Percentiles rank a stretch among this genome's conserved stretches.
phyloP scores from a whole-genome alignment of 2,329 filamentous ascomycete genomes.

The Coniosporium tulheliwenetii region DNA sequence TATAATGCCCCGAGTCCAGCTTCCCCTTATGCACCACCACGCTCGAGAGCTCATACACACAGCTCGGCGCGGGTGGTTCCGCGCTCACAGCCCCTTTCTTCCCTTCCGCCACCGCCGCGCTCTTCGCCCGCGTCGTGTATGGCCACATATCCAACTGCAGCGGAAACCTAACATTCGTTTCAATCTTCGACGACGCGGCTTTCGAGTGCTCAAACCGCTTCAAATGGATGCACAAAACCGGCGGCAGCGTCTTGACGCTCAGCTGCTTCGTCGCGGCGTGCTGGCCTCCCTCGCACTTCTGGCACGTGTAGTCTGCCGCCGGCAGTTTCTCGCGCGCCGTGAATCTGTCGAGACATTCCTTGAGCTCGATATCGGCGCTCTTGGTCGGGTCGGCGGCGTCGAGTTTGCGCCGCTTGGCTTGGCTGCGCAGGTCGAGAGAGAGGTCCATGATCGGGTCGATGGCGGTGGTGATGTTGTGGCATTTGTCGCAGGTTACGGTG shows the following conservation, averaged over 20 bases:
- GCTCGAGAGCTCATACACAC: slow-evolving; percentile 73
- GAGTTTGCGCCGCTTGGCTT: slow-evolving; percentile 50
- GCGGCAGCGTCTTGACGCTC: slow-evolving; percentile 70
- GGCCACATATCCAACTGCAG: slow-evolving; percentile 79
- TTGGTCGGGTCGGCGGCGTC: slow-evolving; percentile 16
- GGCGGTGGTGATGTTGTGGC: slow-evolving; percentile 65
- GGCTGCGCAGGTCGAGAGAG: slow-evolving; percentile 67
- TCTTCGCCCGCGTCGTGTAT: slow-evolving; percentile 52
- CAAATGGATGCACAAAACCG: slow-evolving; percentile 80
- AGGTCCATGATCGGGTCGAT: slow-evolving; percentile 85
- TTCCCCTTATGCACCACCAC: slow-evolving; percentile 90
- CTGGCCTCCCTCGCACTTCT: slow-evolving; percentile 54
- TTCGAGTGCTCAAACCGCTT: slow-evolving; percentile 75
- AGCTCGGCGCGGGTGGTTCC: slow-evolving; percentile 28
- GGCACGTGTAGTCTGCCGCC: slow-evolving; percentile 71
- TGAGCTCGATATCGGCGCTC: slow-evolving; percentile 18
- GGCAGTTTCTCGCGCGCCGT: slow-evolving; percentile 63
- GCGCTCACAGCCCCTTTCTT: background rate
- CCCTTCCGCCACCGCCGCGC: background rate
- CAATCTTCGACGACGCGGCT: slow-evolving; percentile 67
- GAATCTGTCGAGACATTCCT: slow-evolving; percentile 68
- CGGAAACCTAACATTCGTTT: slow-evolving; percentile 74
- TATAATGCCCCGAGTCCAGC: slow-evolving; percentile 83
- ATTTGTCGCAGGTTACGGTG: slow-evolving; percentile 81
- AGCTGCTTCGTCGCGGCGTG: slow-evolving; percentile 75